Conservation (phyloP, 495 filamentous ascomycete species). For the Endocarpon pusillum region DNA sequence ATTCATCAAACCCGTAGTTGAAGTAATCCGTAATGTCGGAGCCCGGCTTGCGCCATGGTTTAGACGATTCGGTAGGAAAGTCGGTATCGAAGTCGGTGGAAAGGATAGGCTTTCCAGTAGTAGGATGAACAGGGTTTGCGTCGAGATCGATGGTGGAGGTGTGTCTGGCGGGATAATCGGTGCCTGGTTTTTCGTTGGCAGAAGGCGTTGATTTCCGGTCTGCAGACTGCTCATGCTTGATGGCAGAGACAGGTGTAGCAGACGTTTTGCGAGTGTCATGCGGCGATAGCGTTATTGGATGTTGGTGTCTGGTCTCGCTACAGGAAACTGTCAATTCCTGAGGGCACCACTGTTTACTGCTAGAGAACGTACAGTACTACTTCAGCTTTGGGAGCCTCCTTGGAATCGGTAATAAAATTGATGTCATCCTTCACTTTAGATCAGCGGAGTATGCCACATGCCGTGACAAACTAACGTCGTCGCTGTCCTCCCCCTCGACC, state of each 20-base stretch:
- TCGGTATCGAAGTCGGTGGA: slow-evolving; percentile 66
- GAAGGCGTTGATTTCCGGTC: slow-evolving; percentile 18
- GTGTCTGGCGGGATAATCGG: slow-evolving; percentile 45
- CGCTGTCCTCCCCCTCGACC: slow-evolving; percentile 41
- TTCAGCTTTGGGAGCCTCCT: slow-evolving; percentile 58
- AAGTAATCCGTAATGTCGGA: slow-evolving; percentile 93
- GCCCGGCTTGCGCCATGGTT: slow-evolving; percentile 93
- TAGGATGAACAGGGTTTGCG: slow-evolving; percentile 60
- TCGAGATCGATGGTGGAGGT: slow-evolving; percentile 72
- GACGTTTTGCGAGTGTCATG: slow-evolving; percentile 17
- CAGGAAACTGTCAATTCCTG: slow-evolving; percentile 23
- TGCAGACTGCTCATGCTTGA: slow-evolving; percentile 28
- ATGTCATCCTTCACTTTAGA: slow-evolving; percentile 45
- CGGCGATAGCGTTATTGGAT: slow-evolving; percentile 33
- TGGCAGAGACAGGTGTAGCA: slow-evolving; percentile 21
- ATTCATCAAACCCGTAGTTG: slow-evolving; percentile 99
- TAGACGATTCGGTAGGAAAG: slow-evolving; percentile 58
- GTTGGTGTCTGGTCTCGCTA: slow-evolving; percentile 50
- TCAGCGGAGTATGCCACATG: slow-evolving; percentile 7
- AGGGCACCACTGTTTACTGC: slow-evolving; percentile 18
- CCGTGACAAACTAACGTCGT: slow-evolving; percentile 10
- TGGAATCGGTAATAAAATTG: slow-evolving; percentile 80
- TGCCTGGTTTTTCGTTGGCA: slow-evolving; percentile 31
- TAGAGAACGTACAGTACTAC: slow-evolving; percentile 32
- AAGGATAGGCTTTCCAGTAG: slow-evolving; percentile 53